Conservation (phyloP, 139 green algal species). For the Astrephomene gubernaculifera region DNA sequence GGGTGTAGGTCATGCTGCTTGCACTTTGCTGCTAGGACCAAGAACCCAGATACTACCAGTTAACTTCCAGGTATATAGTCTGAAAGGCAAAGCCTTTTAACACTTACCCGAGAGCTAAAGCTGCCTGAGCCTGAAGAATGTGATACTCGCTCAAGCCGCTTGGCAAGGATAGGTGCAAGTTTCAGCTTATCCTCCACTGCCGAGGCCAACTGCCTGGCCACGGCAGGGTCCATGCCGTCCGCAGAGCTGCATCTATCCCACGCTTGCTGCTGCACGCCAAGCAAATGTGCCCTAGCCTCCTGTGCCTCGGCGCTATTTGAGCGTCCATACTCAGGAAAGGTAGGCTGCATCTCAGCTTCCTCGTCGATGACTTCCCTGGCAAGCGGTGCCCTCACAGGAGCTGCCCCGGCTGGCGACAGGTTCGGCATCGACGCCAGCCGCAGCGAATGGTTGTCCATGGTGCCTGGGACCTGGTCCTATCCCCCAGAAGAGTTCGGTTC, state of each 20-base stretch:
- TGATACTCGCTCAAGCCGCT: conserved; percentile 32
- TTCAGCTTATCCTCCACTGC: conserved; percentile 48
- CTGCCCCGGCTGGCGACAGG: background rate
- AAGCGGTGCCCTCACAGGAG: background rate
- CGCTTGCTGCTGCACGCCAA: background rate
- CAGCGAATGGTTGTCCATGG: conserved; percentile 8
- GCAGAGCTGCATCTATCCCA: conserved; percentile 32
- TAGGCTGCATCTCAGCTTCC: background rate
- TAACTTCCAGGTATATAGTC: background rate
- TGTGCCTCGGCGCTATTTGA: conserved; percentile 12
- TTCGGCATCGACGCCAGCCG: background rate
- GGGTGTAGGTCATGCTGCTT: background rate
- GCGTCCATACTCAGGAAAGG: conserved; percentile 1
- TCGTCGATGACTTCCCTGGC: conserved; percentile 17
- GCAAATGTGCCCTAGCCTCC: conserved; percentile 8
- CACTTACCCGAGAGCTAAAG: conserved; percentile 42
- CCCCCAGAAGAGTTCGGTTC: background rate
- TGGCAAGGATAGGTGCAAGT: conserved; percentile 41
- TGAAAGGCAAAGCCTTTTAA: background rate
- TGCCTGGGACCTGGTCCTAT: background rate
- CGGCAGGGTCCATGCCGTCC: background rate
- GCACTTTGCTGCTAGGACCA: conserved; percentile 18
- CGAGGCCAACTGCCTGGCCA: background rate
- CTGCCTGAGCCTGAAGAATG: conserved; percentile 40
- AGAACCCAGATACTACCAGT: background rate